Percentiles rank a stretch among this genome's conserved stretches.
Evolutionary conservation across 2,329 filamentous ascomycete genomes (phyloP).

Genomic region (Neocucurbitaria cava): DNA sequence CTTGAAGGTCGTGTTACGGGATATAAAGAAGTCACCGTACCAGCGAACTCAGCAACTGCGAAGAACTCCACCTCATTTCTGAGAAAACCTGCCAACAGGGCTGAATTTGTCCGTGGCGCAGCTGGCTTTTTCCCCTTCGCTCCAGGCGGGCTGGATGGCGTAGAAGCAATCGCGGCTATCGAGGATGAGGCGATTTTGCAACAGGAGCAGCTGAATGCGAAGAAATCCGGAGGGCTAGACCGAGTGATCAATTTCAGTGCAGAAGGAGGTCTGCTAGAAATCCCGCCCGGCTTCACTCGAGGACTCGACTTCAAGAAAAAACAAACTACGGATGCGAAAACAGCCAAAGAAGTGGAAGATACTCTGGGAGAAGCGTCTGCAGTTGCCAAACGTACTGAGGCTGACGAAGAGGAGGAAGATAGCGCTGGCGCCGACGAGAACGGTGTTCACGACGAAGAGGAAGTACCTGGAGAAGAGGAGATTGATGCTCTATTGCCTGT

Average conservation of each 20-base stretch:
- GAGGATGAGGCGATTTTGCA: conserved; percentile 75
- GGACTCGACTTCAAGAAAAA: conserved; percentile 77
- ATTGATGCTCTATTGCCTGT: conserved; percentile 89
- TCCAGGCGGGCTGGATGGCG: conserved; percentile 84
- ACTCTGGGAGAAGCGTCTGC: conserved; percentile 61
- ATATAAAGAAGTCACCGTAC: conserved; percentile 92
- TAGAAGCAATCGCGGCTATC: conserved; percentile 82
- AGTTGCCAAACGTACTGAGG: conserved; percentile 25
- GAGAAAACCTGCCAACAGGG: conserved; percentile 83
- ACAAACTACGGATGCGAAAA: conserved; percentile 63
- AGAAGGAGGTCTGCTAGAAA: conserved; percentile 78
- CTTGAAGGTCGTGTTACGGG: conserved; percentile 91
- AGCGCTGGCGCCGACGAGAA: conserved; percentile 33
- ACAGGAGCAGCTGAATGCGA: conserved; percentile 52
- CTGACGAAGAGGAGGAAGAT: conserved; percentile 35
- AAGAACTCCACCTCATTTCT: conserved; percentile 93
- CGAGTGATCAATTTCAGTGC: conserved; percentile 82
- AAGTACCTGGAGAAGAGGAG: conserved; percentile 60
- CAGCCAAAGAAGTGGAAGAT: conserved; percentile 74
- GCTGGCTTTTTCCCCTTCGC: conserved; percentile 95
- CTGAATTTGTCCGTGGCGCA: conserved; percentile 90
- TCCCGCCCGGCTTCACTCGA: conserved; percentile 80
- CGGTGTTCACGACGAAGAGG: conserved; percentile 54
- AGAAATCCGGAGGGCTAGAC: conserved; percentile 66
- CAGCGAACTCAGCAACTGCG: conserved; percentile 85